Base-by-base conservation (phyloP, 176 grass and related monocot genomes). In the Ensete glaucum region DNA sequence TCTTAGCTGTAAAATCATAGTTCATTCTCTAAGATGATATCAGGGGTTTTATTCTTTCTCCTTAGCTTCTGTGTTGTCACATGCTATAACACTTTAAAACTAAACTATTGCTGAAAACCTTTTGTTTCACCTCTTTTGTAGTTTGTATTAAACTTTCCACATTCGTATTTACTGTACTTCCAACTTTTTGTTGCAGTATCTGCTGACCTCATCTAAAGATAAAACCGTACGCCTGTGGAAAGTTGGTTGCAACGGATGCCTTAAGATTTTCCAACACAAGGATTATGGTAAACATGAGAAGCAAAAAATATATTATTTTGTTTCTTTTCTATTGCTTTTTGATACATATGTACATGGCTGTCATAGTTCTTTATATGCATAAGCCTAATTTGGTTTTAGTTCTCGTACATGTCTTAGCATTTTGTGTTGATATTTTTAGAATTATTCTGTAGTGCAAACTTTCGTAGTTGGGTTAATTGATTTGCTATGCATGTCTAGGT, bases 201-300 rank as follows among this genome's bases (percentile, higher is more conserved):
- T 99, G 24, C 82, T 99, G 84, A 99, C 95, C 56, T 88, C 90
- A 12, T 99, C 90, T 17, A 94, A 91, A 87, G 95, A 99, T 59
- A 99, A 91, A 52, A 99, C 88, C 15, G 95, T 91, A 12, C 82
- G 95, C 15, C 78, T 94, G 77, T 99, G 95, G 95, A 92, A 94
- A 86, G 84, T 88, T 77, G 95, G 95, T 54, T 89, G 78, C 62
- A 74, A 88, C 73, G 77, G 67, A 63, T 91, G 95, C 55, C 88
- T 91, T 72, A 78, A 62, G 48, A 70, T 94, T 73, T 99, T 94
- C 80, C 78, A 76, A 68, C 95, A 99, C 79, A 88, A 79, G 64
- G 87, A 90, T 76, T 99, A 91, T 58, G 95, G 95, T 99, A 91
- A 79, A 64, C 22, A 53, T 52, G 73, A 59, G 74, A 69, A 26